These are phyloP conservation scores for Closterium sp. DNA, from an alignment of 139 green algal species.

Conservation along the genomic window DNA sequence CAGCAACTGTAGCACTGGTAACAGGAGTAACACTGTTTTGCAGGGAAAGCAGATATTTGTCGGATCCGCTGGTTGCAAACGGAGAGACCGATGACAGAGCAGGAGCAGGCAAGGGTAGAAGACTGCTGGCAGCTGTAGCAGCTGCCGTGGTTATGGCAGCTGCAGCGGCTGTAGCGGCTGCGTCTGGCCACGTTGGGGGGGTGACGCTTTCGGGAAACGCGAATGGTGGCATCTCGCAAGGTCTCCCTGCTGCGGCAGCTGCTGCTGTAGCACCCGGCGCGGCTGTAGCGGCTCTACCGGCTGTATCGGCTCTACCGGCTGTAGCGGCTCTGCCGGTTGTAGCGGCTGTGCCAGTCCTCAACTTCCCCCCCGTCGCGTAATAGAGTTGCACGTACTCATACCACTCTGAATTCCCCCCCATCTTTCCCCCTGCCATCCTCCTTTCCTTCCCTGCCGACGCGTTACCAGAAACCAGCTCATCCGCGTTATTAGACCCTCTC, in stretches of 20 bases:
- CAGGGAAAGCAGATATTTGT: not conserved
- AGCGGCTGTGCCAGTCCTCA: no score
- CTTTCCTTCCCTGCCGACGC: not conserved
- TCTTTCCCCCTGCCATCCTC: not conserved
- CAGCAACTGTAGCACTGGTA: not conserved
- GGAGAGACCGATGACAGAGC: no score
- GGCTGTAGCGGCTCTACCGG: no score
- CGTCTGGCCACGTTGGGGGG: not conserved
- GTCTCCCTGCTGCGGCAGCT: no score
- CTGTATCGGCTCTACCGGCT: no score
- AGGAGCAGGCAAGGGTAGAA: no score
- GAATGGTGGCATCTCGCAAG: not conserved
- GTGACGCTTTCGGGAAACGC: not conserved
- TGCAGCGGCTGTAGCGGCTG: no score
- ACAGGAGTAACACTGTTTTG: not conserved
- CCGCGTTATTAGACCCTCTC: not conserved
- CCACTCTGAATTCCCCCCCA: not conserved
- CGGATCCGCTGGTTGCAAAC: not conserved
- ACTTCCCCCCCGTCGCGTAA: not conserved
- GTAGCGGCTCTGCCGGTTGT: no score
- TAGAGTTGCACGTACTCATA: not conserved
- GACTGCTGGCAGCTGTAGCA: no score
- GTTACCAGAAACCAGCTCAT: not conserved
- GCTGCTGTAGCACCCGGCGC: no score
- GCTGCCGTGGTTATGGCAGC: no score